Evolutionary conservation across 108 stramenopile species (phyloP).

Genomic region (Schizochytrium sp.): DNA sequence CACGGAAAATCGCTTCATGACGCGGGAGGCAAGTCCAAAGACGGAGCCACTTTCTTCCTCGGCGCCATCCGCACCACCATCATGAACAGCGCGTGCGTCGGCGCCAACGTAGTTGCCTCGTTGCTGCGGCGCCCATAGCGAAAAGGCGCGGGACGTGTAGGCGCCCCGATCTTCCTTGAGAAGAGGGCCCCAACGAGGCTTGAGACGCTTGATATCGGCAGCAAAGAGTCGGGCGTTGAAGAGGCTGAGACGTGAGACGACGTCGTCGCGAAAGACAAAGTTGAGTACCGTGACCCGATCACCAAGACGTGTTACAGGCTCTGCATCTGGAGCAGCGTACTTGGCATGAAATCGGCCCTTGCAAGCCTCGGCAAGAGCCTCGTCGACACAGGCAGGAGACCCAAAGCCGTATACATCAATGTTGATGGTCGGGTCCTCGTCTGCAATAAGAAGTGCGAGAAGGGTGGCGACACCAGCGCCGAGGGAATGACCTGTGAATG

Average conservation of each 20-base stretch:
- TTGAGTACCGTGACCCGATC: slow-evolving; percentile 63
- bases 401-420: slow-evolving; percentile 77
- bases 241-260: slow-evolving; percentile 77
- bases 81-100: not conserved
- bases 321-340: not conserved
- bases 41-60: not conserved
- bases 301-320: slow-evolving; percentile 29
- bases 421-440: not conserved
- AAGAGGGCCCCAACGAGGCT: slow-evolving; percentile 70
- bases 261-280: slow-evolving; percentile 82
- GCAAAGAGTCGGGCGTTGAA: not conserved
- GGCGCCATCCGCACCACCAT: not conserved
- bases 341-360: not conserved
- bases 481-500: slow-evolving; percentile 63
- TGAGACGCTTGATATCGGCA: slow-evolving; percentile 56
- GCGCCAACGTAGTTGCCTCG: slow-evolving; percentile 26
- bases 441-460: slow-evolving; percentile 62
- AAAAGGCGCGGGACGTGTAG: not conserved
- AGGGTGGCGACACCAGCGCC: slow-evolving; percentile 80
- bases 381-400: slow-evolving; percentile 79
- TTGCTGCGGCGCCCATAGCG: not conserved
- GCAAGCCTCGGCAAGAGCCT: slow-evolving; percentile 54
- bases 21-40: not conserved
- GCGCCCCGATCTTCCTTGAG: slow-evolving; percentile 70
- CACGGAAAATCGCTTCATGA: not conserved